A percentile compares a stretch with the other conserved stretches of the same genome.
Conservation (phyloP, 129 eudicot genomes). For the Flaveria linearis region DNA sequence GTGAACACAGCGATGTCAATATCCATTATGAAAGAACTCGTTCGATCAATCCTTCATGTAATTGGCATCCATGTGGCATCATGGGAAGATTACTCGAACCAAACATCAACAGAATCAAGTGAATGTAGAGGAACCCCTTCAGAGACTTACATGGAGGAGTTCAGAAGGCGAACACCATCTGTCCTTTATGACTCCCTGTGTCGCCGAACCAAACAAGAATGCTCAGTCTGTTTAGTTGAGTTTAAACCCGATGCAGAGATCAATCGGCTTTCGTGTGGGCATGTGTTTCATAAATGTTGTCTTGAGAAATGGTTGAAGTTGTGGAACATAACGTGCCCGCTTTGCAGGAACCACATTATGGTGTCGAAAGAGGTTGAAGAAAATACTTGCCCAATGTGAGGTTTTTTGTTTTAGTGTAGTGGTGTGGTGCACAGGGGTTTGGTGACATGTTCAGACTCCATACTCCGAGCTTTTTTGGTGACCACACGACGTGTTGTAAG, state of each 20-base stretch:
- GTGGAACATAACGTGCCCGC: conserved; percentile 82
- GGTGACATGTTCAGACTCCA: background rate
- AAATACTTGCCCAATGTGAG: conserved; percentile 60
- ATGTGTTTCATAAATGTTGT: conserved; percentile 69
- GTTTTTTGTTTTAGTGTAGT: conserved; percentile 22
- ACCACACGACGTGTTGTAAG: conserved; percentile 10
- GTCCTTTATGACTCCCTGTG: conserved; percentile 53
- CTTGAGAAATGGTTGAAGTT: conserved; percentile 76
- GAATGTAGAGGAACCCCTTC: conserved; percentile 52
- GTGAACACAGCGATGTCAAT: conserved; percentile 79
- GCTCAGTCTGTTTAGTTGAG: conserved; percentile 81
- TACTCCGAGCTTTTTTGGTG: conserved; percentile 21
- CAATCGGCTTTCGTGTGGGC: conserved; percentile 73
- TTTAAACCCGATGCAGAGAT: conserved; percentile 68
- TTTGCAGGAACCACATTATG: conserved; percentile 66
- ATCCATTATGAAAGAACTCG: conserved; percentile 57
- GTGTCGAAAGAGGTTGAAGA: conserved; percentile 64
- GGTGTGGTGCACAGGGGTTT: background rate
- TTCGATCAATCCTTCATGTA: conserved; percentile 61
- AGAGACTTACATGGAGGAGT: conserved; percentile 70
- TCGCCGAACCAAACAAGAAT: conserved; percentile 50
- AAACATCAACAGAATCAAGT: conserved; percentile 29
- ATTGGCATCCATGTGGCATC: conserved; percentile 66
- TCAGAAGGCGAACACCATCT: conserved; percentile 59
- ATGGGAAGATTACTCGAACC: conserved; percentile 63